These are phyloP conservation scores for Rhizopus stolonifer DNA, from an alignment of 371 early-diverging fungal genomes.

Conservation along the genomic window DNA sequence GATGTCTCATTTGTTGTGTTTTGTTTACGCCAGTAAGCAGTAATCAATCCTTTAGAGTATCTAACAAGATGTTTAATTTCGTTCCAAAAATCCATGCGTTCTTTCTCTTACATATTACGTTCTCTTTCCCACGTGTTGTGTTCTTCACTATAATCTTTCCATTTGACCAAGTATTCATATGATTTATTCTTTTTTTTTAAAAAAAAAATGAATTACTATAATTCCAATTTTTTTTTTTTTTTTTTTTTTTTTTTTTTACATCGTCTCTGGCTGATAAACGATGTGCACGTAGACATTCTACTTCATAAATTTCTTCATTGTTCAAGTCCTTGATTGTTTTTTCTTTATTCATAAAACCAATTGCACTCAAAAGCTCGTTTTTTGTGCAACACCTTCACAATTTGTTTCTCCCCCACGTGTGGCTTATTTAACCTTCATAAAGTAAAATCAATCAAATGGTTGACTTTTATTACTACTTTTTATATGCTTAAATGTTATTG, in stretches of 20 bases:
- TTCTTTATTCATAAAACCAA: too few species aligned
- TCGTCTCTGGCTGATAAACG: slow-evolving; percentile 5
- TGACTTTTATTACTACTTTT: too few species aligned
- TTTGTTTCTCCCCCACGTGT: too few species aligned
- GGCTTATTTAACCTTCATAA: too few species aligned
- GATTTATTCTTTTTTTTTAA: slow-evolving; percentile 10
- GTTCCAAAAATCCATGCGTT: not conserved
- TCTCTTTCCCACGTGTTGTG: slow-evolving; percentile 37
- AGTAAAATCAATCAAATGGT: too few species aligned
- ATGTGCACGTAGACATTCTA: slow-evolving; percentile 21
- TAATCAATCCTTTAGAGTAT: slow-evolving; percentile 8
- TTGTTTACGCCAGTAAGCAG: slow-evolving; percentile 12
- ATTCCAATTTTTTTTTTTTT: not conserved
- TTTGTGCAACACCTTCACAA: too few species aligned
- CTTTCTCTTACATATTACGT: slow-evolving; percentile 23
- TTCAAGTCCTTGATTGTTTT: too few species aligned
- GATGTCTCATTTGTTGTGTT: not conserved
- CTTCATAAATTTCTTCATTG: slow-evolving; percentile 31
- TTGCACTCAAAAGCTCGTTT: too few species aligned
- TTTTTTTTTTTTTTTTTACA: slow-evolving; percentile 4
- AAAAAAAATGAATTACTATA: not conserved
- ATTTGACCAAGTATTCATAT: slow-evolving; percentile 32
- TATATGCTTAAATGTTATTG: too few species aligned
- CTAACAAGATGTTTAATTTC: not conserved
- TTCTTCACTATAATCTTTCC: slow-evolving; percentile 29